Evolutionary conservation across 192 early-diverging fungal species (phyloP).

Genomic region (Podila verticillata): DNA sequence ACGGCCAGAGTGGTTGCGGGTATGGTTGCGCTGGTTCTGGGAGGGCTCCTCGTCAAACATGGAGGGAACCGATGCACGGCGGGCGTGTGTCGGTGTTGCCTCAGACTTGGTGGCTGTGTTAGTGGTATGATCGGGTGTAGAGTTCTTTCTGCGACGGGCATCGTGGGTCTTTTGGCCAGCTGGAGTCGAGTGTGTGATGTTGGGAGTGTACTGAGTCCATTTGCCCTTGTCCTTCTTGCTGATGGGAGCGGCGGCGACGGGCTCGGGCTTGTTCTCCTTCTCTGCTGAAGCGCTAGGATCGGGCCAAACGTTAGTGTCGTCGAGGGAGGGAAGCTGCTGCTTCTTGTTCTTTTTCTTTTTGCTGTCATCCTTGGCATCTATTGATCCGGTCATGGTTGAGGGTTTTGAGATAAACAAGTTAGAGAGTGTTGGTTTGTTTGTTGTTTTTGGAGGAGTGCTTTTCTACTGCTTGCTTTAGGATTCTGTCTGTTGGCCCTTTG

Average conservation of each 20-base stretch:
- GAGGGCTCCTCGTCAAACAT: constrained; percentile 39
- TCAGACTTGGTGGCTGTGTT: neutral
- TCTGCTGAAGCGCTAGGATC: constrained; percentile 49
- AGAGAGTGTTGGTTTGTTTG: too few relatives aligned
- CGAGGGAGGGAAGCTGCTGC: constrained; percentile 29
- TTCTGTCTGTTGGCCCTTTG: too few relatives aligned
- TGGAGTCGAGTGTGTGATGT: constrained; percentile 63
- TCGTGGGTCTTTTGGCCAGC: constrained; percentile 41
- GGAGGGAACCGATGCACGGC: constrained; percentile 44
- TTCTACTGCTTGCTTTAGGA: too few relatives aligned
- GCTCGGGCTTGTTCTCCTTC: constrained; percentile 42
- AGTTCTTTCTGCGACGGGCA: constrained; percentile 39
- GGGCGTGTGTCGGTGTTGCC: constrained; percentile 15
- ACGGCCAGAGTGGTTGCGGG: constrained; percentile 24
- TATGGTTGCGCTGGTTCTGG: constrained; percentile 28
- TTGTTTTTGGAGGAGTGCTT: neutral
- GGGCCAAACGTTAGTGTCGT: constrained; percentile 50
- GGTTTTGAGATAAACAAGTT: too few relatives aligned
- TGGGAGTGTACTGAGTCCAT: constrained; percentile 61
- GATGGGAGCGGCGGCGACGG: constrained; percentile 33
- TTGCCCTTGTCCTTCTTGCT: constrained; percentile 59
- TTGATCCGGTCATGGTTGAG: neutral
- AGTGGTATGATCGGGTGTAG: constrained; percentile 10
- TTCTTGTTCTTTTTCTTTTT: constrained; percentile 35
- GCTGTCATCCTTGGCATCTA: constrained; percentile 31